Evolutionary conservation across 2,329 filamentous ascomycete species (phyloP).

Genomic region (Drechslerella coelobrocha): DNA sequence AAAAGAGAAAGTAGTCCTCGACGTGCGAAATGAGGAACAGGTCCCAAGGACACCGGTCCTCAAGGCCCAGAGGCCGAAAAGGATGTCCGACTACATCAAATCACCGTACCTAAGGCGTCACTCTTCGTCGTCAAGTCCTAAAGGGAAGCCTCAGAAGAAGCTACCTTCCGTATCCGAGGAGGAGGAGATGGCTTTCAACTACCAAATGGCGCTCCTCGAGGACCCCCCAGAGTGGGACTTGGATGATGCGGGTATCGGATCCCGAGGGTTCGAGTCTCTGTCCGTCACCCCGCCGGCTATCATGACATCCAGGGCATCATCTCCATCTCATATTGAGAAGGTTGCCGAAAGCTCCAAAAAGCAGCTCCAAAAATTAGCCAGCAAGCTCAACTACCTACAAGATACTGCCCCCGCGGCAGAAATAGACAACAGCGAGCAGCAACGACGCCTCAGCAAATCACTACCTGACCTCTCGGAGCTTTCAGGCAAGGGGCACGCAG

Average conservation of each 20-base stretch:
- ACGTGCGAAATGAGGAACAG: conserved; percentile 25
- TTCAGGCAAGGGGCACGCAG: conserved; percentile 30
- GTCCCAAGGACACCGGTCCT: conserved; percentile 41
- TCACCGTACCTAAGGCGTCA: conserved; percentile 32
- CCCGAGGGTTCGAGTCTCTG: conserved; percentile 43
- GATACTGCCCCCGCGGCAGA: conserved; percentile 15
- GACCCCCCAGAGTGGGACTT: conserved; percentile 49
- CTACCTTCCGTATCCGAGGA: conserved; percentile 38
- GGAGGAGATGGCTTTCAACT: conserved; percentile 47
- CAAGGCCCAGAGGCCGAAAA: conserved; percentile 32
- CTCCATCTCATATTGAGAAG: conserved; percentile 44
- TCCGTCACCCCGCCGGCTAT: conserved; percentile 42
- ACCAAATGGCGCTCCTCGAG: conserved; percentile 47
- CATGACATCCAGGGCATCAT: conserved; percentile 37
- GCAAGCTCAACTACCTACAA: conserved; percentile 39
- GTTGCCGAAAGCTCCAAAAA: conserved; percentile 46
- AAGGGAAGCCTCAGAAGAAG: conserved; percentile 26
- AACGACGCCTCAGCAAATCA: conserved; percentile 36
- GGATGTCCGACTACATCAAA: conserved; percentile 42
- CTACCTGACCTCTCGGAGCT: conserved; percentile 39
- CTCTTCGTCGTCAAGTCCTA: conserved; percentile 18
- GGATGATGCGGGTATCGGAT: conserved; percentile 44
- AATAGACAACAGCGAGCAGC: neutral
- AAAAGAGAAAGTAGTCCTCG: conserved; percentile 28
- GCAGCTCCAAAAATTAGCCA: conserved; percentile 36